Evolutionary conservation across 169 alveolate species (phyloP).

Genomic region (Plasmodium blacklocki): DNA sequence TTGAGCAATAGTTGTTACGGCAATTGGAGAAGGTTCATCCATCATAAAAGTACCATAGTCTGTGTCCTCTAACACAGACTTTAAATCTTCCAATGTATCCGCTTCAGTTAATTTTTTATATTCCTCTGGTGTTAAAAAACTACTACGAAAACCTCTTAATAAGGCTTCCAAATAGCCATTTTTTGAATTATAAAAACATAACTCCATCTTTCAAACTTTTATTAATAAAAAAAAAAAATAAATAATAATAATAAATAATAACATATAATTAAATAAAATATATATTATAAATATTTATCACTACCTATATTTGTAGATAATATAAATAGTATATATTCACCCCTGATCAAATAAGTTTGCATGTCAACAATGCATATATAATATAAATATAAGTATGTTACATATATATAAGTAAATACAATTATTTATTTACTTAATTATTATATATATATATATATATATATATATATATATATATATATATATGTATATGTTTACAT

Average conservation of each 20-base stretch:
- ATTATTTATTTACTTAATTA: too few relatives aligned
- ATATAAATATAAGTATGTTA: too few relatives aligned
- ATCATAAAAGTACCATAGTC: slow-evolving; percentile 96
- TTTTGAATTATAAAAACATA: slow-evolving; percentile 93
- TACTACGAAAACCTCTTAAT: slow-evolving; percentile 95
- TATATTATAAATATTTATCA: too few relatives aligned
- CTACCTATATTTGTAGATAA: too few relatives aligned
- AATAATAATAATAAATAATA: neutral
- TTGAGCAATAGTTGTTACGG: slow-evolving; percentile 92
- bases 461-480: neutral
- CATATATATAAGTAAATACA: too few relatives aligned
- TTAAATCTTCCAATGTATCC: slow-evolving; percentile 92
- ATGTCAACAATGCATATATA: too few relatives aligned
- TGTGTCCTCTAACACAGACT: slow-evolving; percentile 97
- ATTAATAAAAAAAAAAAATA: neutral
- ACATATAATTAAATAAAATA: neutral
- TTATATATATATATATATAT: neutral
- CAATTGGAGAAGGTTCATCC: slow-evolving; percentile 95
- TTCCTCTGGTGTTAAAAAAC: slow-evolving; percentile 96
- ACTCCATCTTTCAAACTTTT: slow-evolving; percentile 87
- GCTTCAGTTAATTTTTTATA: slow-evolving; percentile 91
- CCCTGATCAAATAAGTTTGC: too few relatives aligned
- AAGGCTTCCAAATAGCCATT: slow-evolving; percentile 98
- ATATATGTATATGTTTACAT: neutral
- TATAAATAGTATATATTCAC: too few relatives aligned